phyloP scores from a whole-genome alignment of 192 early-diverging fungal genomes.

The Entomortierella chlamydospora region DNA sequence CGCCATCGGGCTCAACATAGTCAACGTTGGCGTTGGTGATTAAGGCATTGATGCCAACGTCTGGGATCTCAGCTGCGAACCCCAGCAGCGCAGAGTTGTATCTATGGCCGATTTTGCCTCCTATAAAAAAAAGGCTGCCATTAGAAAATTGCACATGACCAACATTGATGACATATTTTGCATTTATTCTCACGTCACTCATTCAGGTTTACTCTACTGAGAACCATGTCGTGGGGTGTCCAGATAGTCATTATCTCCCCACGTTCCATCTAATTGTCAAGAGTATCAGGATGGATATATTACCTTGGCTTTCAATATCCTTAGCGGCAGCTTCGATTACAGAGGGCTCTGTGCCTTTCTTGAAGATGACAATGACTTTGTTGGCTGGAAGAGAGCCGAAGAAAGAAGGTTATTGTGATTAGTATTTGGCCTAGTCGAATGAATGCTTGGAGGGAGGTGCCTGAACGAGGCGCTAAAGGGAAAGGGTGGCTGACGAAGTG shows the following conservation, averaged over 20 bases:
- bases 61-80: constrained; percentile 70
- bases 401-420: neutral
- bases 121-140: constrained; percentile 1
- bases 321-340: constrained; percentile 34
- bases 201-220: no score
- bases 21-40: constrained; percentile 55
- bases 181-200: constrained; percentile 10
- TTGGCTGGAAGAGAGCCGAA: neutral
- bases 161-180: no score
- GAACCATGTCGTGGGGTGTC: no score
- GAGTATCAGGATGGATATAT: neutral
- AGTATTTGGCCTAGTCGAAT: neutral
- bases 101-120: constrained; percentile 55
- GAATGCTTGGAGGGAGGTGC: no score
- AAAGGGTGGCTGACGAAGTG: no score
- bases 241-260: no score
- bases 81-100: constrained; percentile 66
- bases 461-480: no score
- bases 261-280: neutral
- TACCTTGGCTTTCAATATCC: constrained; percentile 32
- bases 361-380: constrained; percentile 67
- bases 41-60: constrained; percentile 59
- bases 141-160: neutral
- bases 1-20: constrained; percentile 70
- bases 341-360: constrained; percentile 59